Evolutionary conservation across 1,284 basidiomycete species (phyloP).

Genomic region (Cystobasidium slooffiae): DNA sequence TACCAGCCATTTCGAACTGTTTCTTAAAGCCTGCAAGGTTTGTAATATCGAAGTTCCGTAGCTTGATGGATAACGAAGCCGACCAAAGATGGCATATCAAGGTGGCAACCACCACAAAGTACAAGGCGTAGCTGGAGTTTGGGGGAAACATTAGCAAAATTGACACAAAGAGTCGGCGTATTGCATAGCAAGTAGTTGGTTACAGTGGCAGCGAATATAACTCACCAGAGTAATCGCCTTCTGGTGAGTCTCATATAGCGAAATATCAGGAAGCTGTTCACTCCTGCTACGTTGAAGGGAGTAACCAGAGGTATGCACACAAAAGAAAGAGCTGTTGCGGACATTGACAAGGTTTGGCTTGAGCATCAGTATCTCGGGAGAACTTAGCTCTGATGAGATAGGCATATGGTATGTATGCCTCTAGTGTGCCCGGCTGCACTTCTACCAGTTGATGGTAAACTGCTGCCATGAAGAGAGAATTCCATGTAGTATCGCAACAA

Average conservation of each 20-base stretch:
- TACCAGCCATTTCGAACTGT: not conserved
- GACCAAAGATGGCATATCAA: conserved; percentile 1
- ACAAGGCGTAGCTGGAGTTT: not conserved
- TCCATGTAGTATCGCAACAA: not conserved
- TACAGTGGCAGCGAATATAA: no score
- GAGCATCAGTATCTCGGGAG: not conserved
- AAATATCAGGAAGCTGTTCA: conserved; percentile 2
- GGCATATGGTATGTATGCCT: not conserved
- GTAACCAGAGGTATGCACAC: not conserved
- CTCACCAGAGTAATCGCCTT: not conserved
- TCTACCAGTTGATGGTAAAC: not conserved
- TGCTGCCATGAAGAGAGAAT: not conserved
- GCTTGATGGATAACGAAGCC: not conserved
- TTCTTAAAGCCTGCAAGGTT: not conserved
- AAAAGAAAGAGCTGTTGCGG: not conserved
- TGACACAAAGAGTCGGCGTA: not conserved
- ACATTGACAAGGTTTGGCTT: no score
- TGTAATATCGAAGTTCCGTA: not conserved
- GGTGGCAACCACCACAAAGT: not conserved
- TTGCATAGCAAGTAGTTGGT: no score
- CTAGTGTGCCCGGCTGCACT: not conserved
- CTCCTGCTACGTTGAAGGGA: not conserved
- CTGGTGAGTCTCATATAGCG: not conserved
- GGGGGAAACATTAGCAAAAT: not conserved
- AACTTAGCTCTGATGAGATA: not conserved